A percentile compares a stretch with the other conserved stretches of the same genome.
Evolutionary conservation across 345 rosid genomes (phyloP).

Genomic region (Schrenkiella parvula): DNA sequence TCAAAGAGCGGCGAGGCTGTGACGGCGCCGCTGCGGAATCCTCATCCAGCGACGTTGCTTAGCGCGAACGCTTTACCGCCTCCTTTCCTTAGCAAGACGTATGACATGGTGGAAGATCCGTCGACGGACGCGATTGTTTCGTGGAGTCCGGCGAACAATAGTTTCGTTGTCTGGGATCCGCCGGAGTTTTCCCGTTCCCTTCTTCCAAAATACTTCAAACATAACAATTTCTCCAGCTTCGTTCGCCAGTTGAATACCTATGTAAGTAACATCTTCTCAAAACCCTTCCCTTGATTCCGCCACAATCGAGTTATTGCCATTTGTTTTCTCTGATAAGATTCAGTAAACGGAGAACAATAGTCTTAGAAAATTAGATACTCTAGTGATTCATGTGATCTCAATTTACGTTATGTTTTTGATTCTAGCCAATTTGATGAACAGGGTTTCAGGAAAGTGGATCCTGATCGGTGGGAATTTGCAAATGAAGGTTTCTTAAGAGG

Average conservation of each 20-base stretch:
- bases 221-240: slow-evolving; percentile 88
- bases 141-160: slow-evolving; percentile 74
- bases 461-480: slow-evolving; percentile 59
- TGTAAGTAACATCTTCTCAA: slow-evolving; percentile 29
- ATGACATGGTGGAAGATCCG: slow-evolving; percentile 91
- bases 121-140: slow-evolving; percentile 70
- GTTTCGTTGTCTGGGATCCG: slow-evolving; percentile 86
- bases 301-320: not conserved
- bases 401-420: not conserved
- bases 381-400: not conserved
- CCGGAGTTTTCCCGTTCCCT: slow-evolving; percentile 82
- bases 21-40: slow-evolving; percentile 28
- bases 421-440: not conserved
- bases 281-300: not conserved
- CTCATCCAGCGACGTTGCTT: slow-evolving; percentile 46
- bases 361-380: not conserved
- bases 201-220: slow-evolving; percentile 83
- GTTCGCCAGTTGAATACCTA: slow-evolving; percentile 90
- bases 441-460: slow-evolving; percentile 46
- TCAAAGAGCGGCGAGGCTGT: slow-evolving; percentile 23
- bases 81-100: slow-evolving; percentile 86
- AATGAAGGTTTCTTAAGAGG: slow-evolving; percentile 37
- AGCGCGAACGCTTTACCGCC: slow-evolving; percentile 53
- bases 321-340: not conserved
- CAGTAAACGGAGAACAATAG: not conserved